Evolutionary conservation across 768 basidiomycete species (phyloP).

Genomic region (Collybiopsis luxurians): DNA sequence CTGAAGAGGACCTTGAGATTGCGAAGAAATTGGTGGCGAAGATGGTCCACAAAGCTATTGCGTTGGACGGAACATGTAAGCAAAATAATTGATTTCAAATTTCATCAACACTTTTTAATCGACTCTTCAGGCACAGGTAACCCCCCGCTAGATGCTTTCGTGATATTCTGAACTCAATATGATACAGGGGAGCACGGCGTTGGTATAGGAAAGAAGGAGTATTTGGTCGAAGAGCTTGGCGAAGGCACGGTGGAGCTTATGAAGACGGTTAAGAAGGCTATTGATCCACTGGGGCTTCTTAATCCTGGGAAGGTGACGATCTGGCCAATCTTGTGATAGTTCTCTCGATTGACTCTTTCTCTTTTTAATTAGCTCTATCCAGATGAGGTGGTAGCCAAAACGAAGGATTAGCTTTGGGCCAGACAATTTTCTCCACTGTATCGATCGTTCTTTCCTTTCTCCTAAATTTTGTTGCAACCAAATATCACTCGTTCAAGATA

Average conservation of each 20-base stretch:
- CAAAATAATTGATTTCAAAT: neutral
- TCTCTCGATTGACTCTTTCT: too few species aligned
- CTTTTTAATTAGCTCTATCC: neutral
- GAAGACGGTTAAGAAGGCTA: conserved; percentile 72
- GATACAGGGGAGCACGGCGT: conserved; percentile 87
- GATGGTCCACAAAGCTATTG: conserved; percentile 67
- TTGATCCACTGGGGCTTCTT: conserved; percentile 75
- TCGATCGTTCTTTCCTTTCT: too few species aligned
- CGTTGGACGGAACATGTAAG: conserved; percentile 72
- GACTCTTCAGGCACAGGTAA: too few species aligned
- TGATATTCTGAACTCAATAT: conserved; percentile 18
- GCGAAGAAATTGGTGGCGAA: conserved; percentile 48
- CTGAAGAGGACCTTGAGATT: conserved; percentile 46
- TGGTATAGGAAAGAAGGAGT: conserved; percentile 81
- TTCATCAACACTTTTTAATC: too few species aligned
- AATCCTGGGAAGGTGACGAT: conserved; percentile 76
- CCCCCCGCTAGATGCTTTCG: neutral
- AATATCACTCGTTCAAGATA: too few species aligned
- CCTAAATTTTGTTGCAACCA: too few species aligned
- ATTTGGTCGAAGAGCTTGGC: conserved; percentile 80
- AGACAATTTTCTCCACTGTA: too few species aligned
- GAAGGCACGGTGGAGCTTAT: conserved; percentile 80
- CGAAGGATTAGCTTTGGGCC: too few species aligned
- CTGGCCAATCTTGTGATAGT: too few species aligned
- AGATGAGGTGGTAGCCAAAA: too few species aligned